phyloP scores from a whole-genome alignment of 805 yeast species.

The Limtongozyma cylindracea region DNA sequence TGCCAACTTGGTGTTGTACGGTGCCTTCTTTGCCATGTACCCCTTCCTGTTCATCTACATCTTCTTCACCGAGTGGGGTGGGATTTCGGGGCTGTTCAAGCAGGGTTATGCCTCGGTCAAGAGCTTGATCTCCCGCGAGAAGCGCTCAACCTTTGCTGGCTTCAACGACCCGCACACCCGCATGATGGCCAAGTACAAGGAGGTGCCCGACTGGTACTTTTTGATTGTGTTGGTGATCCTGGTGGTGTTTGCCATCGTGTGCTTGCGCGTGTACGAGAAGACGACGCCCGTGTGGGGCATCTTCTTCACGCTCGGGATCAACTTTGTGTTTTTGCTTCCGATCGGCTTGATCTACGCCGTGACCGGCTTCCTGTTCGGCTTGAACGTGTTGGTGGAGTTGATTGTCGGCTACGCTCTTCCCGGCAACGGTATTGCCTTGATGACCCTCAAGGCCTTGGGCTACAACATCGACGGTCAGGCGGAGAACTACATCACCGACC shows the following conservation, averaged over 20 bases:
- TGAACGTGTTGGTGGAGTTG: conserved; percentile 12
- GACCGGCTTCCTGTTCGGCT: conserved; percentile 10
- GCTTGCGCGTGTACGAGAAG: conserved; percentile 8
- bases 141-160: conserved; percentile 7
- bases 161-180: conserved; percentile 9
- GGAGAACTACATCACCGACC: background rate
- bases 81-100: background rate
- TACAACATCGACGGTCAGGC: background rate
- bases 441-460: too few relatives aligned
- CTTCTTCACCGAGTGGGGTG: background rate
- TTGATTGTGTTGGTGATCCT: conserved; percentile 6
- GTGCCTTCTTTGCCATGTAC: background rate
- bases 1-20: background rate
- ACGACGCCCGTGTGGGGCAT: conserved; percentile 12
- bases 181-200: conserved; percentile 10
- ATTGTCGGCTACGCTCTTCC: conserved; percentile 10
- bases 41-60: background rate
- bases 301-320: conserved; percentile 9
- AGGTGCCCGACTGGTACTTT: conserved; percentile 11
- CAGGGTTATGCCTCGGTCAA: conserved; percentile 2
- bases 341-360: conserved; percentile 6
- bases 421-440: too few relatives aligned
- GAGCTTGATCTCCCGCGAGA: too few relatives aligned
- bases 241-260: conserved; percentile 8
- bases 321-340: conserved; percentile 10